These are phyloP conservation scores for Talaromyces sp. DNA, from an alignment of 2,329 filamentous ascomycete species.

Conservation along the genomic window DNA sequence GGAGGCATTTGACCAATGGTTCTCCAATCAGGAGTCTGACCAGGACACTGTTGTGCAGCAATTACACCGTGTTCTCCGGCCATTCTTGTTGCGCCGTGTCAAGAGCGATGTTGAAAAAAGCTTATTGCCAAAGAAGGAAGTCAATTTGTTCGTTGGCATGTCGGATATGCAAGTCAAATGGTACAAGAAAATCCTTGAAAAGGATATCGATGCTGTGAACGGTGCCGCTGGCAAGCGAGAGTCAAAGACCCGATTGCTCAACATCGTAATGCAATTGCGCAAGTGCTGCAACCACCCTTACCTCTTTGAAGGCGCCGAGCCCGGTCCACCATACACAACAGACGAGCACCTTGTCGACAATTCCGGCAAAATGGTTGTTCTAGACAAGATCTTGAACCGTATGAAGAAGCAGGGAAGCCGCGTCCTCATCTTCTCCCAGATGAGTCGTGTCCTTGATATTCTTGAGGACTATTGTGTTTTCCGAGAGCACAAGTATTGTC, in stretches of 20 bases:
- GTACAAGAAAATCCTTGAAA: slow-evolving; percentile 98
- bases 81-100: slow-evolving; percentile 91
- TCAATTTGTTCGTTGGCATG: slow-evolving; percentile 97
- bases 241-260: slow-evolving; percentile 92
- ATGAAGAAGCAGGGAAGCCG: slow-evolving; percentile 84
- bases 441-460: slow-evolving; percentile 96
- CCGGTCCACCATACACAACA: slow-evolving; percentile 94
- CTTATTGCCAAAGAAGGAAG: slow-evolving; percentile 91
- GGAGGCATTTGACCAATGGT: slow-evolving; percentile 97
- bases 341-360: slow-evolving; percentile 95
- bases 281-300: slow-evolving; percentile 99
- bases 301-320: slow-evolving; percentile 94
- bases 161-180: slow-evolving; percentile 98
- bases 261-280: slow-evolving; percentile 98
- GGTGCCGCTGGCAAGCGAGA: slow-evolving; percentile 94
- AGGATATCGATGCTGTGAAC: slow-evolving; percentile 98
- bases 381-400: slow-evolving; percentile 84
- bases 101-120: slow-evolving; percentile 99
- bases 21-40: slow-evolving; percentile 83
- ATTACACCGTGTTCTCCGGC: slow-evolving; percentile 85
- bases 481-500: slow-evolving; percentile 90
- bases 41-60: slow-evolving; percentile 96
- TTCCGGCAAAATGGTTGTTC: slow-evolving; percentile 93
- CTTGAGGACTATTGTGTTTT: slow-evolving; percentile 98
- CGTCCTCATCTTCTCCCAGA: slow-evolving; percentile 98